These are phyloP conservation scores for Rhodotorula sp. DNA, from an alignment of 1,284 basidiomycete species.

Conservation along the genomic window DNA sequence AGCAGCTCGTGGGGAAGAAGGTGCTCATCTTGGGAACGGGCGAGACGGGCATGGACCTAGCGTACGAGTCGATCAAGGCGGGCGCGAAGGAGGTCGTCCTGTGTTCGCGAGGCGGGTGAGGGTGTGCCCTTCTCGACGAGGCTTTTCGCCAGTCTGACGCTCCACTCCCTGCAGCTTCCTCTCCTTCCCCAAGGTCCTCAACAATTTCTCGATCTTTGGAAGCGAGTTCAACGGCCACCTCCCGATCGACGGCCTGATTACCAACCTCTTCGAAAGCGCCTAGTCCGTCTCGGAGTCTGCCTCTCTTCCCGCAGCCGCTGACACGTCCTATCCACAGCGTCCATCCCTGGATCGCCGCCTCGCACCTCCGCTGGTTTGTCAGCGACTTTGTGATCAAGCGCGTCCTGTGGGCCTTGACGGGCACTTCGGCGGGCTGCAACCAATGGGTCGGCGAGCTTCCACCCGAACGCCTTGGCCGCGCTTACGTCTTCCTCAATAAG, in stretches of 20 bases:
- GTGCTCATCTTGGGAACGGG: constrained; percentile 62
- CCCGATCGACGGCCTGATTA: constrained; percentile 64
- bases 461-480: constrained; percentile 59
- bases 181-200: constrained; percentile 64
- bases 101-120: constrained; percentile 56
- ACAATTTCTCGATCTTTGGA: constrained; percentile 63
- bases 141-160: constrained; percentile 43
- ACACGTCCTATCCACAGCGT: constrained; percentile 31
- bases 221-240: constrained; percentile 55
- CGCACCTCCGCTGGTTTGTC: constrained; percentile 59
- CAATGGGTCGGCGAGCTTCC: constrained; percentile 66
- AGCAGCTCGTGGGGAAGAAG: constrained; percentile 55
- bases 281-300: constrained; percentile 44
- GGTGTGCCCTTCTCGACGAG: constrained; percentile 35
- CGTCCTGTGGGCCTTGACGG: constrained; percentile 63
- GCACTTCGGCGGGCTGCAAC: constrained; percentile 61
- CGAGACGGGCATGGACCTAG: constrained; percentile 68
- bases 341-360: constrained; percentile 59
- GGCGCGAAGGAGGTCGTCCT: constrained; percentile 59
- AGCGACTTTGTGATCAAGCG: constrained; percentile 58
- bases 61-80: constrained; percentile 53
- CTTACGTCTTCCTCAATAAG: constrained; percentile 45
- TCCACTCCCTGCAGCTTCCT: constrained; percentile 58
- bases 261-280: constrained; percentile 59
- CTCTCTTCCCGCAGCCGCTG: neutral